Evolutionary conservation across 805 yeast genomes (phyloP).

Genomic region (Scheffersomyces amazonensis): DNA sequence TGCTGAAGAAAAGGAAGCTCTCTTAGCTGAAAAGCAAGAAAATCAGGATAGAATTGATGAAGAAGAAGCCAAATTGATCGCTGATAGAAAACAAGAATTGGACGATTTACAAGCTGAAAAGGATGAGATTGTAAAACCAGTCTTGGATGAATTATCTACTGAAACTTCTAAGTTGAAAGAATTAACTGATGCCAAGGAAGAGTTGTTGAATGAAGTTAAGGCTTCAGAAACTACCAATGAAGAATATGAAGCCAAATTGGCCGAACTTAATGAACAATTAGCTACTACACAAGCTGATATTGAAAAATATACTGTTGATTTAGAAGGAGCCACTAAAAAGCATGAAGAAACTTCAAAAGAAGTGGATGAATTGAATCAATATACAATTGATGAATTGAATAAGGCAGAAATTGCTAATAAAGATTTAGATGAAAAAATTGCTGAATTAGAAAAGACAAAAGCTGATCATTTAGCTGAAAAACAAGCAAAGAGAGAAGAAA

Average conservation of each 20-base stretch:
- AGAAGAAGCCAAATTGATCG: conserved; percentile 42
- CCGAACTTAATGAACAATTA: conserved; percentile 43
- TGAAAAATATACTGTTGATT: conserved; percentile 28
- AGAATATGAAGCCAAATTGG: conserved; percentile 42
- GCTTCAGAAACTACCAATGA: conserved; percentile 44
- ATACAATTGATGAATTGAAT: conserved; percentile 20
- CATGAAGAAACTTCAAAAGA: conserved; percentile 38
- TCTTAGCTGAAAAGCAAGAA: conserved; percentile 45
- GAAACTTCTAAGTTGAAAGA: conserved; percentile 50
- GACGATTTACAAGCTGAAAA: conserved; percentile 48
- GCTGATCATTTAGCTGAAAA: conserved; percentile 34
- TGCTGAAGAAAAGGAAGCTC: conserved; percentile 37
- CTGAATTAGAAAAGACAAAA: conserved; percentile 39
- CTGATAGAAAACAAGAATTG: conserved; percentile 46
- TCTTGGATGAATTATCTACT: conserved; percentile 47
- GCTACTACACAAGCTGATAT: conserved; percentile 37
- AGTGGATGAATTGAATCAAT: conserved; percentile 31
- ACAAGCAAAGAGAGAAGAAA: conserved; percentile 30
- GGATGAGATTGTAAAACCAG: conserved; percentile 54
- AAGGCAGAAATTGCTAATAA: conserved; percentile 24
- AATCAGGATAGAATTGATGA: conserved; percentile 43
- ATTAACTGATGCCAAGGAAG: conserved; percentile 49
- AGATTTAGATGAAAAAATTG: conserved; percentile 42
- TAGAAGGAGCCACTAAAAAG: conserved; percentile 30
- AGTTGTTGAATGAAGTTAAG: conserved; percentile 41